Evolutionary conservation across 805 yeast species (phyloP).

Genomic region (Clavispora fructus): DNA sequence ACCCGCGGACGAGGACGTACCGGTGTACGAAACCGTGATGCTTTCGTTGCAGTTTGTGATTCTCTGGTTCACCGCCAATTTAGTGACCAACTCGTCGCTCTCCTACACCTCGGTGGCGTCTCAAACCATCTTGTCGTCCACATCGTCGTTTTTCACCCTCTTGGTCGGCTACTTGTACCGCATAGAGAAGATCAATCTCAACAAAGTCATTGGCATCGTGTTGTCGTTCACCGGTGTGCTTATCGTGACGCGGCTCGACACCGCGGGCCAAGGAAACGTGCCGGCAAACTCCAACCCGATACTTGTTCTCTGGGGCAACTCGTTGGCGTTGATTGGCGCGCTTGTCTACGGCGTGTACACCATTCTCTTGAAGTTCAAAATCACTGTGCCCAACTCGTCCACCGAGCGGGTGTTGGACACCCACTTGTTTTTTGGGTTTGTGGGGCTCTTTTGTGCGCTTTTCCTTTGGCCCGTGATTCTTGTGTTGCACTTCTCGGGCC

Average conservation of each 20-base stretch:
- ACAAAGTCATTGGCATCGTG: conserved; percentile 65
- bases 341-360: conserved; percentile 89
- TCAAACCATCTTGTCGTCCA: conserved; percentile 88
- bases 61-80: conserved; percentile 87
- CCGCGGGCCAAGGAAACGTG: conserved; percentile 20
- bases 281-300: conserved; percentile 10
- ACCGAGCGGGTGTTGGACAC: conserved; percentile 77
- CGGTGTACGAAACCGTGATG: conserved; percentile 57
- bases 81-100: conserved; percentile 78
- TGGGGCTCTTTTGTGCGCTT: conserved; percentile 75
- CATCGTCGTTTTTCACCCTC: conserved; percentile 89
- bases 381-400: conserved; percentile 37
- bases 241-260: conserved; percentile 69
- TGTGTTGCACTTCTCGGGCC: conserved; percentile 54
- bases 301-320: conserved; percentile 57
- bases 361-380: conserved; percentile 68
- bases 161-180: conserved; percentile 69
- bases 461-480: conserved; percentile 79
- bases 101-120: conserved; percentile 89
- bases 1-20: conserved; percentile 22
- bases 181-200: conserved; percentile 61
- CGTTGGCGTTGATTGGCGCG: conserved; percentile 79
- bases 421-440: conserved; percentile 89
- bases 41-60: conserved; percentile 78
- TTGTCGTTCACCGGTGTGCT: conserved; percentile 75